Conservation (phyloP, 2,329 filamentous ascomycete species). For the Domatiomyces catenatus region DNA sequence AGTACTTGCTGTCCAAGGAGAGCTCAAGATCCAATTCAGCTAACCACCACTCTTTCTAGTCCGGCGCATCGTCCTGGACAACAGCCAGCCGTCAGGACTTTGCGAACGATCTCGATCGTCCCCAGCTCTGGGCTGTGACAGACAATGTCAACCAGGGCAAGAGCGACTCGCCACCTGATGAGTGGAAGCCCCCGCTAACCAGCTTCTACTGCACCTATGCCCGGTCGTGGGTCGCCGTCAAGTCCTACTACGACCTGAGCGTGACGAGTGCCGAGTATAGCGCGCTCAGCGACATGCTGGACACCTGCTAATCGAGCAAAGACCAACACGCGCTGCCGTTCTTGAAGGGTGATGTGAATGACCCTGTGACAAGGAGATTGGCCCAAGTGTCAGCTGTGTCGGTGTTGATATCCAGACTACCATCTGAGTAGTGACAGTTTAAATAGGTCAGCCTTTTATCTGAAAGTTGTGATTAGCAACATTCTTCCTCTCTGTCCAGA, state of each 20-base stretch:
- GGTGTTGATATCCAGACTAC: neutral
- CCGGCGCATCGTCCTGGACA: conserved; percentile 58
- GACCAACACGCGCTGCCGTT: neutral
- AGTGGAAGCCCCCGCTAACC: conserved; percentile 57
- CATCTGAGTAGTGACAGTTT: neutral
- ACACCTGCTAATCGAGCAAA: conserved; percentile 37
- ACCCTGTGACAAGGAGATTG: neutral
- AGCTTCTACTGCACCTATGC: conserved; percentile 57
- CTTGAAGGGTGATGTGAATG: too few relatives aligned
- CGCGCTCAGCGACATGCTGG: conserved; percentile 49
- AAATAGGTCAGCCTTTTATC: neutral
- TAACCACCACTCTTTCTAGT: conserved; percentile 27
- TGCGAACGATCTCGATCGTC: conserved; percentile 61
- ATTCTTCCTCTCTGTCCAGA: neutral
- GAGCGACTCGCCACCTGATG: conserved; percentile 57
- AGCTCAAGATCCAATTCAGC: neutral
- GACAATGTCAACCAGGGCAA: conserved; percentile 60
- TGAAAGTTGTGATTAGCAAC: neutral
- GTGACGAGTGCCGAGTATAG: conserved; percentile 58
- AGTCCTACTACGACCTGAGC: conserved; percentile 53
- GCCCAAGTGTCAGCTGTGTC: neutral
- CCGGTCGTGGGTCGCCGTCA: conserved; percentile 62
- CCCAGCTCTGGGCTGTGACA: conserved; percentile 66
- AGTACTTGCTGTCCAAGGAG: conserved; percentile 16
- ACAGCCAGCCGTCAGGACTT: conserved; percentile 50